Evolutionary conservation across 225 moss, liverwort and hornwort species (phyloP), one percentile per base, ranked within the genome.

Genomic region (Physcomitrellopsis africana): DNA sequence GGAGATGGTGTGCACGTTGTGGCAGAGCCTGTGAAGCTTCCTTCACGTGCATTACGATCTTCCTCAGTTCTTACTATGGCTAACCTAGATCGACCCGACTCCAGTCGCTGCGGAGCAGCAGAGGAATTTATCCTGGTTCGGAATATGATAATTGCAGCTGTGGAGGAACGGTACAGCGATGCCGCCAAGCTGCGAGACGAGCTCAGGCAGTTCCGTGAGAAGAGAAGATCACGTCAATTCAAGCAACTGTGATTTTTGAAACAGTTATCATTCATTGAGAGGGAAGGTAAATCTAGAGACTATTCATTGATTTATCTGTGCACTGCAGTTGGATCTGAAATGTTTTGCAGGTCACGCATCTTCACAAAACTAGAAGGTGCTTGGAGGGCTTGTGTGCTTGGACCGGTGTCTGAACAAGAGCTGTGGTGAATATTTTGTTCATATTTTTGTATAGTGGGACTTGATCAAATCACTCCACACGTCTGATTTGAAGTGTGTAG

Each of bases 131-230:
- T 92, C 23, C 84, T 96, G 11, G 93, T 96, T 1, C 92, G 96
- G 37, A 92, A 85, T 54, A 88, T 96, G 96, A 92, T 92, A 89
- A 93, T 96, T 57, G 96, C 93, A 19, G 96, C 96, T 55, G 83
- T 96, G 19, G 96, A 96, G 56, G 96, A 96, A 67, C 93, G 93
- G 48, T 96, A 96, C 79, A 89, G 87, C 43, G 96, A 96, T 64
- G 96, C 96, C 58, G 93, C 86, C 16, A 83, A 86, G 72, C 75
- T 86, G 32, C 83, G 86, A 12, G 86, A 86, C 43, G 86, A 83
- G 81, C 86, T 86, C 32, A 67, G 83, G n/a, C 83, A 86, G 52
- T 81, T 86, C 16, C 83, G 83, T 18, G 77, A 83, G 75, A 86
- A 81, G 72, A 83, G 81, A 45, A 73, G 86, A 7, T 86, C 86